Evolutionary conservation across 768 basidiomycete species (phyloP), one percentile per base, ranked within the genome.

Genomic region (Russula compacta): DNA sequence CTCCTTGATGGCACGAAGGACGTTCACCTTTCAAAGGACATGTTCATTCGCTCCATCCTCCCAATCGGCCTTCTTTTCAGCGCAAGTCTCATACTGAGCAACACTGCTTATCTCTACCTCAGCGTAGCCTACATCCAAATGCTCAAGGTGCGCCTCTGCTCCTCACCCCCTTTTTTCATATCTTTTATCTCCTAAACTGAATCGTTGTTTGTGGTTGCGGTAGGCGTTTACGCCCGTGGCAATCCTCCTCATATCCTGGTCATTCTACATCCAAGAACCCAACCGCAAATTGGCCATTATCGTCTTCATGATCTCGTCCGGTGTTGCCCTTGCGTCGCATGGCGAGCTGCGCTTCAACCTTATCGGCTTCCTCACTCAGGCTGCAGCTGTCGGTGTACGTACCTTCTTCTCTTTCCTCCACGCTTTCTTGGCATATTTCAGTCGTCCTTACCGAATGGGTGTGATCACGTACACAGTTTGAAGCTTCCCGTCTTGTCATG

Each of bases 41-140:
- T 86, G 77, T 95, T 91, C 71, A 59, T 89, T 40, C 82, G 83
- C 59, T 91, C 89, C 38, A 98, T 98, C 66, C 79, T 98, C 14
- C 95, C 95, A 21, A 95, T 98, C 61, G 94, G 95, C 24, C 70
- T 94, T 29, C 83, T 98, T 59, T 98, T 98, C 81, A 91, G 88
- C 39, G 95, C 87, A 29, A 92, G 89, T 61, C 82, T 98, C 57
- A 84, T 98, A 68, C 79, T 95, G 60, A 88, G 85, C 75, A 98
- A 98, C 74, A 89, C 88, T 2, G 93, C 93, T 2, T 95, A 95
- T 73, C 84, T 97, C 21, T 86, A 92, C 68, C 83, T 98, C 66
- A 87, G 85, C 66, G 92, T 95, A 11, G 84, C 91, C 0, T 98
- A 95, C 74, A 98, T 98, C 67, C 95, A 98, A 73, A 92, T 98